A percentile compares a stretch with the other conserved stretches of the same genome.
phyloP scores from a whole-genome alignment of 768 basidiomycete species.

The Hysterangium stoloniferum region DNA sequence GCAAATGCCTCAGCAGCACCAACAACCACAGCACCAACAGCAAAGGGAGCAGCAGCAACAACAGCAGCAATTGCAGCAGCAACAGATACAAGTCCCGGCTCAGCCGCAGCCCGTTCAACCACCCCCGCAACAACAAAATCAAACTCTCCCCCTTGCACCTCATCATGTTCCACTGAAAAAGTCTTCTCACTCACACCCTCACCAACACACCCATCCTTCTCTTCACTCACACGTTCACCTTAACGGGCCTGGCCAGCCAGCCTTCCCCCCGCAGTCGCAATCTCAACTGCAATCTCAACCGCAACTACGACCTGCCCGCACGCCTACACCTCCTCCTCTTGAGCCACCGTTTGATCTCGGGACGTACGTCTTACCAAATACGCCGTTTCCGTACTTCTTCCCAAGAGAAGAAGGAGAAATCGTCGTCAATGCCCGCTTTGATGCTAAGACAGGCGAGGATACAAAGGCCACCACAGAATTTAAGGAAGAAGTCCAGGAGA shows the following conservation, averaged over 20 bases:
- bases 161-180: not conserved
- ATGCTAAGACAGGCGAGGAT: too few relatives aligned
- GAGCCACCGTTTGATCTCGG: slow-evolving; percentile 35
- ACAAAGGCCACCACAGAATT: too few relatives aligned
- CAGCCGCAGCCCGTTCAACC: not conserved
- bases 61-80: not conserved
- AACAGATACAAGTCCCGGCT: not conserved
- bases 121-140: not conserved
- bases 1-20: not conserved
- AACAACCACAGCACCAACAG: not conserved
- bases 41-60: not conserved
- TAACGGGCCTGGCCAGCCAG: not conserved
- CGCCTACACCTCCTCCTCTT: slow-evolving; percentile 12
- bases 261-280: not conserved
- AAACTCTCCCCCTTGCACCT: slow-evolving; percentile 1
- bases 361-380: slow-evolving; percentile 47
- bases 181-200: slow-evolving; percentile 1
- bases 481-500: too few relatives aligned
- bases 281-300: not conserved
- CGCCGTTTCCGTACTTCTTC: slow-evolving; percentile 44
- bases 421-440: too few relatives aligned
- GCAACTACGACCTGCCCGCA: not conserved
- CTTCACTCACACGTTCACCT: slow-evolving; percentile 13
- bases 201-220: slow-evolving; percentile 10
- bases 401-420: not conserved